Evolutionary conservation across 2,329 filamentous ascomycete genomes (phyloP).

Genomic region (Ambrosiella beaveri): DNA sequence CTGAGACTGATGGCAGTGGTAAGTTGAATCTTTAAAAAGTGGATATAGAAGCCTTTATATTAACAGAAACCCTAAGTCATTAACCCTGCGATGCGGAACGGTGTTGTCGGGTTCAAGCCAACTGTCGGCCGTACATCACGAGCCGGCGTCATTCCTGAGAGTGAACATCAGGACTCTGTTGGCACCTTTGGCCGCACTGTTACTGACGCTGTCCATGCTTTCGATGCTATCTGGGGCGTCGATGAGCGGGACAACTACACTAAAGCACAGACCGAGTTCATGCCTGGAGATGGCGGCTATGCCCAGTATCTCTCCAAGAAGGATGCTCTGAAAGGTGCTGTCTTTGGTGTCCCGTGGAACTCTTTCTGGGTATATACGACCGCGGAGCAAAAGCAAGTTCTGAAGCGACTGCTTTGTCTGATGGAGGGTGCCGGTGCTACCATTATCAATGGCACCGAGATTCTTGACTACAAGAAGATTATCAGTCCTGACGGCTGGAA

Average conservation of each 20-base stretch:
- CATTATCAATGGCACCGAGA: constrained; percentile 52
- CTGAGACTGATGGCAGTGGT: constrained; percentile 55
- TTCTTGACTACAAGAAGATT: constrained; percentile 43
- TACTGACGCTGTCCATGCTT: constrained; percentile 46
- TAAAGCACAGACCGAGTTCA: constrained; percentile 33
- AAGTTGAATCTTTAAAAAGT: constrained; percentile 14
- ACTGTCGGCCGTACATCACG: constrained; percentile 57
- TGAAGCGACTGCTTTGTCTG: constrained; percentile 25
- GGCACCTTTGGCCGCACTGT: constrained; percentile 52
- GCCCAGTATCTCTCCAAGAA: constrained; percentile 36
- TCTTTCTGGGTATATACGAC: constrained; percentile 51
- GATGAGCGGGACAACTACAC: constrained; percentile 52
- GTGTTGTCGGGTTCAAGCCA: constrained; percentile 57
- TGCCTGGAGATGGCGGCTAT: constrained; percentile 36
- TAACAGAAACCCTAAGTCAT: constrained; percentile 31
- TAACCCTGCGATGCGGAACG: constrained; percentile 52
- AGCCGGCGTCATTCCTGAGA: constrained; percentile 45
- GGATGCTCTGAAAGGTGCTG: constrained; percentile 38
- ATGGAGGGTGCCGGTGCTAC: constrained; percentile 46
- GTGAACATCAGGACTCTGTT: constrained; percentile 49
- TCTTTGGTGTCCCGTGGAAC: constrained; percentile 55
- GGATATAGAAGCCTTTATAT: background rate
- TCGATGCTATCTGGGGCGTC: constrained; percentile 51
- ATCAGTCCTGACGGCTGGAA: constrained; percentile 54
- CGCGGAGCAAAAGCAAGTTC: constrained; percentile 33